Evolutionary conservation across 2,329 filamentous ascomycete genomes (phyloP).

Genomic region (Huntiella savannae): DNA sequence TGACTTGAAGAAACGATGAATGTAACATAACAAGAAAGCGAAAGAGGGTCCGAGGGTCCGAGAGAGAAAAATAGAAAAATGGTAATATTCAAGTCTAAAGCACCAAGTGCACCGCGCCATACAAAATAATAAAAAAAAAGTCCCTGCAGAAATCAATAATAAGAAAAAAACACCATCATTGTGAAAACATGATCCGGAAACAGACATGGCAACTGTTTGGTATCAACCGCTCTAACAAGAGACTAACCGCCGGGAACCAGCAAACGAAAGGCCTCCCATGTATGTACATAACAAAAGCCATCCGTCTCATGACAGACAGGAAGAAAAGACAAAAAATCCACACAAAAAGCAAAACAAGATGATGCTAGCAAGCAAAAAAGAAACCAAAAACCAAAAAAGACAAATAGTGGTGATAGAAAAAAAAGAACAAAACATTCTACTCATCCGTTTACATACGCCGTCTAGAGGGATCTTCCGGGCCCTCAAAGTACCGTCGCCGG

Average conservation of each 20-base stretch:
- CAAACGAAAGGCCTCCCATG: neutral
- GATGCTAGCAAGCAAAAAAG: neutral
- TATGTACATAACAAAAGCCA: slow-evolving; percentile 1
- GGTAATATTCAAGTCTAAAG: too few species aligned
- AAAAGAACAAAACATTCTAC: neutral
- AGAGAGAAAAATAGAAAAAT: too few species aligned
- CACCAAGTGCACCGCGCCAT: neutral
- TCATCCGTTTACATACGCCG: slow-evolving; percentile 5
- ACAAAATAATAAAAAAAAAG: neutral
- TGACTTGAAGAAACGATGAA: too few species aligned
- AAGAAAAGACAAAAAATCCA: slow-evolving; percentile 2
- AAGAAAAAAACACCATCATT: neutral
- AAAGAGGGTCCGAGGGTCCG: too few species aligned
- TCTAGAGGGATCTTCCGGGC: slow-evolving; percentile 7
- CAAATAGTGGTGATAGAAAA: slow-evolving; percentile 4
- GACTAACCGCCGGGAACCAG: neutral
- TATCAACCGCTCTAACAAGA: neutral
- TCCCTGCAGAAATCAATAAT: slow-evolving; percentile 6
- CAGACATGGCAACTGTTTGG: neutral
- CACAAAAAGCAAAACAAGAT: slow-evolving; percentile 1
- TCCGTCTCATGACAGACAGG: slow-evolving; percentile 5
- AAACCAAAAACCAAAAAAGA: neutral
- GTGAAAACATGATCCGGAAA: neutral
- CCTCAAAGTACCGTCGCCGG: slow-evolving; percentile 14
- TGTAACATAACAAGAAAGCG: too few species aligned